phyloP scores from a whole-genome alignment of 257 asterid species.

The Plantago ovata region DNA sequence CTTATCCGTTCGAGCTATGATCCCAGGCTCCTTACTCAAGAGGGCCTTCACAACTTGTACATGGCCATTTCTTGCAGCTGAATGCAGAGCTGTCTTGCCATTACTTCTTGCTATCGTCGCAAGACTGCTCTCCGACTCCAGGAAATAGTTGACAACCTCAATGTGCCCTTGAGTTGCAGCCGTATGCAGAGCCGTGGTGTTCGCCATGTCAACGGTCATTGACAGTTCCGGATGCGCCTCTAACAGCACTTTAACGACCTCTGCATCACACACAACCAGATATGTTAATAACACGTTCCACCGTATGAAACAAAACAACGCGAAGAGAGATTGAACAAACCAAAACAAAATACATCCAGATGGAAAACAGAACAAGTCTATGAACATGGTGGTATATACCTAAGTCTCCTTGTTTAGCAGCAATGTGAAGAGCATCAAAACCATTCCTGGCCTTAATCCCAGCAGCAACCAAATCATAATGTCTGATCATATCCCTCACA shows the following conservation, averaged over 20 bases:
- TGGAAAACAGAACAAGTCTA: no score
- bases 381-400: slow-evolving; percentile 20
- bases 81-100: slow-evolving; percentile 52
- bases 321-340: neutral
- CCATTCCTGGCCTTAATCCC: slow-evolving; percentile 59
- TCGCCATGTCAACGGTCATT: slow-evolving; percentile 54
- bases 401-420: slow-evolving; percentile 63
- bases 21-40: slow-evolving; percentile 36
- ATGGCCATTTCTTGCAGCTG: slow-evolving; percentile 52
- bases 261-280: slow-evolving; percentile 20
- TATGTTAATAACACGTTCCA: neutral
- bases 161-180: slow-evolving; percentile 53
- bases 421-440: slow-evolving; percentile 58
- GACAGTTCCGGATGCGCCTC: slow-evolving; percentile 56
- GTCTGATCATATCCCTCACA: slow-evolving; percentile 44
- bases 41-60: slow-evolving; percentile 38
- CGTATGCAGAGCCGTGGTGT: slow-evolving; percentile 54
- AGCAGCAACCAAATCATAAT: slow-evolving; percentile 40
- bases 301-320: neutral
- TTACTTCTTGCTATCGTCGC: slow-evolving; percentile 51
- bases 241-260: slow-evolving; percentile 50
- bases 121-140: slow-evolving; percentile 44
- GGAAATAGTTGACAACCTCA: slow-evolving; percentile 46
- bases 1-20: slow-evolving; percentile 36
- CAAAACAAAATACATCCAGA: no score